Evolutionary conservation across 116 monocot genomes (phyloP).

Genomic region (Thalassia testudinum): DNA sequence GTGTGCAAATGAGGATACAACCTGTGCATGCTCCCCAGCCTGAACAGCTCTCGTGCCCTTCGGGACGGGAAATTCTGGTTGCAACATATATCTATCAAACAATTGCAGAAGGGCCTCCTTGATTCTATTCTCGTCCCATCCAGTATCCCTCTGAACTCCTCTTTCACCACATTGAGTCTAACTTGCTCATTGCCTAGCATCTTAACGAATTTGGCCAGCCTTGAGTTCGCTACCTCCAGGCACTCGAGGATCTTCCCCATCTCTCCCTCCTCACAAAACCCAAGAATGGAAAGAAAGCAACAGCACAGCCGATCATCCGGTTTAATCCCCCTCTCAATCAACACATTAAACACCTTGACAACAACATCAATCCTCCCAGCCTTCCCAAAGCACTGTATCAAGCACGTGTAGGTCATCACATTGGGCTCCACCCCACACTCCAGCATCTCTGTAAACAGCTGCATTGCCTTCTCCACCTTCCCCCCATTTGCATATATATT

Average conservation of each 20-base stretch:
- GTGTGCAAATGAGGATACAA: slow-evolving; percentile 52
- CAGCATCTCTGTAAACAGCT: slow-evolving; percentile 65
- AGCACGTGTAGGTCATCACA: slow-evolving; percentile 73
- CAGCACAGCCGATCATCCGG: slow-evolving; percentile 75
- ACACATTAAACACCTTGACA: slow-evolving; percentile 34
- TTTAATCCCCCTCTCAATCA: slow-evolving; percentile 31
- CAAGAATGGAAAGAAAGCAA: slow-evolving; percentile 62
- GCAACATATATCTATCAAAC: slow-evolving; percentile 58
- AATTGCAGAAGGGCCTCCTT: slow-evolving; percentile 57
- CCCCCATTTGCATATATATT: slow-evolving; percentile 62
- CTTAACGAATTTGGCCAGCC: slow-evolving; percentile 29
- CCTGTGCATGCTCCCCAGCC: slow-evolving; percentile 40
- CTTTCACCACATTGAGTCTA: slow-evolving; percentile 23
- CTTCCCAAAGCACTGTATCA: slow-evolving; percentile 85
- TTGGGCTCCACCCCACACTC: slow-evolving; percentile 38
- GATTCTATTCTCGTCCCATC: slow-evolving; percentile 29
- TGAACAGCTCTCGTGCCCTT: slow-evolving; percentile 46
- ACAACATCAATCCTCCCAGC: slow-evolving; percentile 48
- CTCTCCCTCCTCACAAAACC: slow-evolving; percentile 32
- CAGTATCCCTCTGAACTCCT: slow-evolving; percentile 30
- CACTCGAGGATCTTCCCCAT: slow-evolving; percentile 26
- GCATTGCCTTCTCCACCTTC: slow-evolving; percentile 38
- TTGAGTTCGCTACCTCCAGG: slow-evolving; percentile 45
- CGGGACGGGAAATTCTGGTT: slow-evolving; percentile 31
- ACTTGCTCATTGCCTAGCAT: slow-evolving; percentile 22